Evolutionary conservation across 192 early-diverging fungal species (phyloP), one percentile per base, ranked within the genome.

Genomic region (Linnemannia hyalina): DNA sequence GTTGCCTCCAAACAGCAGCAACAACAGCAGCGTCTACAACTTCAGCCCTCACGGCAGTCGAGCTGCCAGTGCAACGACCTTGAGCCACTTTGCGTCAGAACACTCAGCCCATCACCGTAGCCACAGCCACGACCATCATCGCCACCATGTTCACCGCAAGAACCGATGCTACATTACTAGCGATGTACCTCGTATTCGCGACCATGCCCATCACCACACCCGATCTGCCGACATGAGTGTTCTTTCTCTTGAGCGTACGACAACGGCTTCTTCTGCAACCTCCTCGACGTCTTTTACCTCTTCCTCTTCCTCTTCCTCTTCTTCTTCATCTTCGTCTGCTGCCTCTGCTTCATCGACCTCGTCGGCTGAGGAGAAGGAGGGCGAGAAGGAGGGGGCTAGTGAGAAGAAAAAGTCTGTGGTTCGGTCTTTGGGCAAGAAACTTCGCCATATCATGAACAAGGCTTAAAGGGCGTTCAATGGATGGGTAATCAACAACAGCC

Each of bases 161-260:
- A 74, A 76, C 49, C 38, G 60, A 0, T 49, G 68, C 36, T 81
- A 81, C 40, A 16, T 49, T 38, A 81, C 80, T 22, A 81, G 80
- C 22, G 80, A 81, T 60, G 36, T 76, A 6, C 65, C 80, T 6
- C 80, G 80, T 54, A 69, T 49, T 54, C 80, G 80, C 32, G 71
- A 41, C 42, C 35, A 41, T 35, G 15, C 44, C 15, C 40, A 23
- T 26, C 29, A 4, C 29, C 29, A 29, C 1, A 60, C 57, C 23
- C 13, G 9, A 15, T 65, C 60, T 65, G 26, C 26, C 60, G 29
- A 32, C 29, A 65, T 65, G 60, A 65, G 26, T 29, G 13, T 1
- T 29, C 60, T 65, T 29, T 65, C 29, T 65, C 60, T 65, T 65
- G 60, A 65, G 26, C 60, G 60, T 15, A 65, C 60, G 10, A 29